These are phyloP conservation scores for Isabelozyma pseudorhagii DNA, from an alignment of 805 yeast species.

Conservation along the genomic window DNA sequence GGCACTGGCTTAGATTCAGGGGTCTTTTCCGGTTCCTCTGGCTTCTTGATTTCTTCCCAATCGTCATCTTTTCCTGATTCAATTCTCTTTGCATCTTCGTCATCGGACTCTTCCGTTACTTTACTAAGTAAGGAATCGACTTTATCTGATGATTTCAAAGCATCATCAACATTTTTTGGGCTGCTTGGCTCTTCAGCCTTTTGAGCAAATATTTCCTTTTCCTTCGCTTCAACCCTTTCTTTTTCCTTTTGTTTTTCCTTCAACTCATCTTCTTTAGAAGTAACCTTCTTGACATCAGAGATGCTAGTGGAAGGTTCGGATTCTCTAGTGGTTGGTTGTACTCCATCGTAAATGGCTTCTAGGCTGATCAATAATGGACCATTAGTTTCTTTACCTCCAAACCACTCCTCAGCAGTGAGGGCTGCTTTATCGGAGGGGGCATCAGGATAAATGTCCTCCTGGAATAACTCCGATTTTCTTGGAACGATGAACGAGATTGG, in stretches of 20 bases:
- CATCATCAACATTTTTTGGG: constrained; percentile 32
- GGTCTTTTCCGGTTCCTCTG: constrained; percentile 12
- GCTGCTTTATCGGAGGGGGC: constrained; percentile 83
- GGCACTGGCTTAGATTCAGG: constrained; percentile 1
- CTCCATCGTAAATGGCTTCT: constrained; percentile 78
- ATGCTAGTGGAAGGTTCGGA: constrained; percentile 33
- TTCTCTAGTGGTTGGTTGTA: constrained; percentile 47
- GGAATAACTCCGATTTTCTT: constrained; percentile 89
- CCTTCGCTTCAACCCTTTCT: constrained; percentile 10
- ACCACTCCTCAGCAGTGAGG: constrained; percentile 74
- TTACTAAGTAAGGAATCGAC: constrained; percentile 34
- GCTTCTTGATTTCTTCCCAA: constrained; percentile 39
- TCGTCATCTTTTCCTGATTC: constrained; percentile 29
- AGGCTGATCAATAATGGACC: constrained; percentile 80
- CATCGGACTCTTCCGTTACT: constrained; percentile 37
- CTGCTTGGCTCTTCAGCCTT: constrained; percentile 1
- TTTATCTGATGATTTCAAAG: constrained; percentile 32
- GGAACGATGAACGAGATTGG: constrained; percentile 94
- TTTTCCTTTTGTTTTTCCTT: constrained; percentile 9
- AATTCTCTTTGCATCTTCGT: constrained; percentile 24
- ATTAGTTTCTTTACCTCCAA: constrained; percentile 70
- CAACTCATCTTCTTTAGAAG: constrained; percentile 15
- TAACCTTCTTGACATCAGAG: constrained; percentile 21
- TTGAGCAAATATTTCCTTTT: constrained; percentile 5
- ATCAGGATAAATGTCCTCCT: constrained; percentile 89